phyloP scores from a whole-genome alignment of 768 basidiomycete species.

The Pleurotus sapidus region DNA sequence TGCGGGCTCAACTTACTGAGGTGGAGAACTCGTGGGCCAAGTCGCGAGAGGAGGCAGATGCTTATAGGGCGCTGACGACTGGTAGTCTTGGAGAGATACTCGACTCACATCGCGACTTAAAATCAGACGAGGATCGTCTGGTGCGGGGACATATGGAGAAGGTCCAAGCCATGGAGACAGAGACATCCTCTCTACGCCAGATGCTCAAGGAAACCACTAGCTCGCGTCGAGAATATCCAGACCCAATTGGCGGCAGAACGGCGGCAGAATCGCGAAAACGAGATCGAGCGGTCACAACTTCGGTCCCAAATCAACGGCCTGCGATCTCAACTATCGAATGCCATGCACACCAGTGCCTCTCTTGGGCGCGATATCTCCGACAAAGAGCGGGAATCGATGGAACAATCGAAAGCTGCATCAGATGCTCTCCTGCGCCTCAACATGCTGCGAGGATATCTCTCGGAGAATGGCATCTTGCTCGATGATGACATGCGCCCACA shows the following conservation, averaged over 20 bases:
- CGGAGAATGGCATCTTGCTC: constrained; percentile 81
- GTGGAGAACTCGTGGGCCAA: constrained; percentile 91
- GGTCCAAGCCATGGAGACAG: constrained; percentile 74
- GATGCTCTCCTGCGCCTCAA: constrained; percentile 72
- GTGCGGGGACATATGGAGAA: constrained; percentile 80
- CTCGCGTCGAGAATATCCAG: constrained; percentile 69
- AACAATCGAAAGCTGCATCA: constrained; percentile 60
- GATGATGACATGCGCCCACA: constrained; percentile 60
- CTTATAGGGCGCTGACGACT: constrained; percentile 83
- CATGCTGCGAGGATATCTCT: constrained; percentile 82
- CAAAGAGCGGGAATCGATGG: constrained; percentile 62
- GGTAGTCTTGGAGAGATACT: constrained; percentile 82
- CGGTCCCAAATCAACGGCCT: constrained; percentile 75
- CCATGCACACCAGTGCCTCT: constrained; percentile 65
- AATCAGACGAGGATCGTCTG: constrained; percentile 78
- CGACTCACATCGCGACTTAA: constrained; percentile 83
- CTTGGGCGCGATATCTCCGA: constrained; percentile 66
- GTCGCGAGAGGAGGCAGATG: constrained; percentile 91
- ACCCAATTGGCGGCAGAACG: constrained; percentile 66
- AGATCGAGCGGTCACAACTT: constrained; percentile 60
- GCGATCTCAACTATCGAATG: constrained; percentile 67
- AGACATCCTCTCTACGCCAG: constrained; percentile 70
- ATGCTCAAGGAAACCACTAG: constrained; percentile 78
- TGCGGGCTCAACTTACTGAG: constrained; percentile 64
- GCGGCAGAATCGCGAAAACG: constrained; percentile 57